phyloP scores from a whole-genome alignment of 2,329 filamentous ascomycete species.

The Fusarium mexicanum region DNA sequence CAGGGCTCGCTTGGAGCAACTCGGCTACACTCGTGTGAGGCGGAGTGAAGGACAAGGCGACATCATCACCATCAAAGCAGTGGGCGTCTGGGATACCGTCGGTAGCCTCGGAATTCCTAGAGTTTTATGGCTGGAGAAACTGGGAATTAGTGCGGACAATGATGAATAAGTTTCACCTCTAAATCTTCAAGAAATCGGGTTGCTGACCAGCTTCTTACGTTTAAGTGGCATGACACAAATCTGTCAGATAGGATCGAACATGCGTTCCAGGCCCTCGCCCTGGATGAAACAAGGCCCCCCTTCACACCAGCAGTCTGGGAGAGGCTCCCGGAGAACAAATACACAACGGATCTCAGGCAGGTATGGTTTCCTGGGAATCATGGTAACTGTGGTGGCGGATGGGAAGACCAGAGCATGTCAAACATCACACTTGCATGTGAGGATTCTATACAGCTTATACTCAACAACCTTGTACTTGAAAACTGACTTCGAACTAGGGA shows the following conservation, averaged over 20 bases:
- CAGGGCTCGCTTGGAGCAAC: conserved; percentile 55
- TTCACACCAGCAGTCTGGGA: conserved; percentile 68
- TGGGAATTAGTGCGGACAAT: conserved; percentile 58
- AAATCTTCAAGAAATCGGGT: not conserved
- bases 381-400: conserved; percentile 76
- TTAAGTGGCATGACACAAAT: conserved; percentile 63
- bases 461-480: not conserved
- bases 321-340: conserved; percentile 49
- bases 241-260: conserved; percentile 64
- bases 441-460: conserved; percentile 14
- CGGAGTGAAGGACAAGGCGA: conserved; percentile 52
- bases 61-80: conserved; percentile 56
- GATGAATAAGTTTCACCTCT: conserved; percentile 54
- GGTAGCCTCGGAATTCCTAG: conserved; percentile 58
- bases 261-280: conserved; percentile 67
- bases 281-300: conserved; percentile 65
- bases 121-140: conserved; percentile 55
- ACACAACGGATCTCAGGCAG: conserved; percentile 57
- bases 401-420: conserved; percentile 60
- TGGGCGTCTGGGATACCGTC: conserved; percentile 60
- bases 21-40: conserved; percentile 55
- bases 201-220: conserved; percentile 52
- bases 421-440: conserved; percentile 53
- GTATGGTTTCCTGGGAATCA: conserved; percentile 78
- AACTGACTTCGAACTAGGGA: conserved; percentile 51